phyloP scores from a whole-genome alignment of 371 early-diverging fungal genomes.

The Syncephalastrum contaminatum region DNA sequence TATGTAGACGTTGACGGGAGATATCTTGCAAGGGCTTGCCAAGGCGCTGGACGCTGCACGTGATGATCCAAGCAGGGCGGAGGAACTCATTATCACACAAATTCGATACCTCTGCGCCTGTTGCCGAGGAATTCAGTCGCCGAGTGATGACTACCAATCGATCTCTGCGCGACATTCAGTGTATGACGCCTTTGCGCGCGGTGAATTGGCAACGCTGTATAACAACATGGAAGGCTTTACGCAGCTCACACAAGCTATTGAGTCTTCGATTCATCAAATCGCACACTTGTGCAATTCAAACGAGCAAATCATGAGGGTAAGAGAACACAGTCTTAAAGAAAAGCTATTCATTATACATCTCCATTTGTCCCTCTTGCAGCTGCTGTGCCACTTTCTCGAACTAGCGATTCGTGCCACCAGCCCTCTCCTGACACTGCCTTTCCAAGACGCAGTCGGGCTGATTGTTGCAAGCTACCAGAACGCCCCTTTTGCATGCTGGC shows the following conservation, averaged over 20 bases:
- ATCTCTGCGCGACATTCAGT: constrained; percentile 23
- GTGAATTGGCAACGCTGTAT: constrained; percentile 26
- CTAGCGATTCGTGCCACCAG: constrained; percentile 53
- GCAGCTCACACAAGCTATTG: constrained; percentile 33
- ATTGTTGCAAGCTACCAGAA: constrained; percentile 41
- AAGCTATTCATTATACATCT: not conserved
- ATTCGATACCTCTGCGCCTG: constrained; percentile 51
- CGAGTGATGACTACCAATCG: constrained; percentile 49
- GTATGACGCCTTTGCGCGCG: constrained; percentile 45
- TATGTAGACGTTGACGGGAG: constrained; percentile 38
- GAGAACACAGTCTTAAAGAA: not conserved
- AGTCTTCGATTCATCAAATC: constrained; percentile 27
- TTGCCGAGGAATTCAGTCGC: constrained; percentile 55
- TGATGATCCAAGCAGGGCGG: constrained; percentile 18
- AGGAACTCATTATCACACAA: constrained; percentile 24
- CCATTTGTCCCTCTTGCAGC: constrained; percentile 8
- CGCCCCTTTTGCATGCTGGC: constrained; percentile 52
- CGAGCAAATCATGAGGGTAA: constrained; percentile 38
- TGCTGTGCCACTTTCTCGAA: constrained; percentile 50
- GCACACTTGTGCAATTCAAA: constrained; percentile 32
- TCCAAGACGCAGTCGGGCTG: constrained; percentile 32
- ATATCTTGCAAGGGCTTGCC: constrained; percentile 39
- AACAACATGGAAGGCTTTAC: constrained; percentile 25
- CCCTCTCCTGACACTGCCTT: constrained; percentile 44
- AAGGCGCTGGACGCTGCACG: constrained; percentile 22